Evolutionary conservation across 1,139 yeast species (phyloP).

Genomic region (Saccharomycopsis hybrid): DNA sequence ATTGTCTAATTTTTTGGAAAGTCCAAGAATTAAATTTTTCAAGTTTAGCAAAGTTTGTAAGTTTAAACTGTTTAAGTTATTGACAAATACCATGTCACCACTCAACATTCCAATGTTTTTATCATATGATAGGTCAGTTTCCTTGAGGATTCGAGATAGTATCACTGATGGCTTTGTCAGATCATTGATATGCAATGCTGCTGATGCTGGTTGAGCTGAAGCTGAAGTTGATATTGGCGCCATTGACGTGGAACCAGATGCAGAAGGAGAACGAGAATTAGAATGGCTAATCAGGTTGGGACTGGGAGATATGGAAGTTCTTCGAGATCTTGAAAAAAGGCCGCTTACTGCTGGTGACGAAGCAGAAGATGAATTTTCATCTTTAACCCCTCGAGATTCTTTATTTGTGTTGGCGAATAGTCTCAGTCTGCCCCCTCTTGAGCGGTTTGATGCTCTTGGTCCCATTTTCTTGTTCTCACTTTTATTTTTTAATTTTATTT

Average conservation of each 20-base stretch:
- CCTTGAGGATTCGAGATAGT: slow-evolving; percentile 46
- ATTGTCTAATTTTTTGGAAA: slow-evolving; percentile 43
- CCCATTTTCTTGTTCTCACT: slow-evolving; percentile 1
- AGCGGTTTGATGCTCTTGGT: slow-evolving; percentile 7
- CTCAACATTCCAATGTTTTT: slow-evolving; percentile 52
- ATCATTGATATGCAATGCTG: neutral
- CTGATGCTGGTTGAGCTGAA: neutral
- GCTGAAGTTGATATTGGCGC: neutral
- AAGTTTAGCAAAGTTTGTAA: slow-evolving; percentile 39
- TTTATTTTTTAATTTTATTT: neutral
- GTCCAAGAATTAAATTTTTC: slow-evolving; percentile 38
- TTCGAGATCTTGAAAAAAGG: neutral
- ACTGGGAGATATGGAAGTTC: too few species aligned
- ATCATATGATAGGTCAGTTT: slow-evolving; percentile 50
- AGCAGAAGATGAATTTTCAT: neutral
- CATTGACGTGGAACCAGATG: neutral
- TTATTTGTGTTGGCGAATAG: neutral
- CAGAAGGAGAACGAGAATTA: too few species aligned
- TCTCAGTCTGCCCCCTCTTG: slow-evolving; percentile 3
- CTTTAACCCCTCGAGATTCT: neutral
- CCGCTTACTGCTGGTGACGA: neutral
- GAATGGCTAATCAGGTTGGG: too few species aligned
- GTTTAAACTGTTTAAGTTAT: slow-evolving; percentile 39
- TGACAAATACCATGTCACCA: slow-evolving; percentile 44
- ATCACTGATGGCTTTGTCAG: slow-evolving; percentile 25